Evolutionary conservation across 2,329 filamentous ascomycete species (phyloP).

Genomic region (Fusarium sp.): DNA sequence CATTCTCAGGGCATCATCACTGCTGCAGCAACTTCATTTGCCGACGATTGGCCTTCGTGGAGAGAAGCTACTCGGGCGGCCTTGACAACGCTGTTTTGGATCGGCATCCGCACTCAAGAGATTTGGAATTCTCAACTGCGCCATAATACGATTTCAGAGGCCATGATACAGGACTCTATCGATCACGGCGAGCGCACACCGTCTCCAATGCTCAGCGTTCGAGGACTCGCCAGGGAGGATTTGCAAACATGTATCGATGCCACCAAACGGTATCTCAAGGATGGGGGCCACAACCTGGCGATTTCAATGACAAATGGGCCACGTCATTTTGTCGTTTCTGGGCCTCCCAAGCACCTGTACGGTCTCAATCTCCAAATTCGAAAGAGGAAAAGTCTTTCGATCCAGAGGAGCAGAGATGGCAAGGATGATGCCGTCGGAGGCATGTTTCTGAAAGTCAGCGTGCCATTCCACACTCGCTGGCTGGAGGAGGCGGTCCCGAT

Average conservation of each 20-base stretch:
- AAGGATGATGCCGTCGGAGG: background rate
- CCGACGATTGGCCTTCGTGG: constrained; percentile 22
- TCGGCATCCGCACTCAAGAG: constrained; percentile 20
- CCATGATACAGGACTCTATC: constrained; percentile 19
- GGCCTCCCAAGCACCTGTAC: constrained; percentile 18
- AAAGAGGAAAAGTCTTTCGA: constrained; percentile 6
- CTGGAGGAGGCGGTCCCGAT: constrained; percentile 9
- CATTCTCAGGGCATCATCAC: constrained; percentile 26
- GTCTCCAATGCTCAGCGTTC: constrained; percentile 22
- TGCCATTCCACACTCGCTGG: constrained; percentile 22
- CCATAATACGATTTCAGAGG: constrained; percentile 7
- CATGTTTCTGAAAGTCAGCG: constrained; percentile 20
- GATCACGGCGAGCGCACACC: constrained; percentile 19
- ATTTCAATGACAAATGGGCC: constrained; percentile 19
- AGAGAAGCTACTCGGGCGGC: constrained; percentile 11
- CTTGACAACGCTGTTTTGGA: constrained; percentile 21
- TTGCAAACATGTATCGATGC: constrained; percentile 15
- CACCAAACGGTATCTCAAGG: constrained; percentile 17
- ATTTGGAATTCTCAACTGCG: constrained; percentile 7
- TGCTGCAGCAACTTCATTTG: constrained; percentile 1
- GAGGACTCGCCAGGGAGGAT: constrained; percentile 8
- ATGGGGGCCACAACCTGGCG: background rate
- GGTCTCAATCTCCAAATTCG: constrained; percentile 24
- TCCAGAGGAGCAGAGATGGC: background rate
- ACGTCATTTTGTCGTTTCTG: constrained; percentile 20